phyloP scores from a whole-genome alignment of 345 rosid species.

The Raphanus raphanistrum region DNA sequence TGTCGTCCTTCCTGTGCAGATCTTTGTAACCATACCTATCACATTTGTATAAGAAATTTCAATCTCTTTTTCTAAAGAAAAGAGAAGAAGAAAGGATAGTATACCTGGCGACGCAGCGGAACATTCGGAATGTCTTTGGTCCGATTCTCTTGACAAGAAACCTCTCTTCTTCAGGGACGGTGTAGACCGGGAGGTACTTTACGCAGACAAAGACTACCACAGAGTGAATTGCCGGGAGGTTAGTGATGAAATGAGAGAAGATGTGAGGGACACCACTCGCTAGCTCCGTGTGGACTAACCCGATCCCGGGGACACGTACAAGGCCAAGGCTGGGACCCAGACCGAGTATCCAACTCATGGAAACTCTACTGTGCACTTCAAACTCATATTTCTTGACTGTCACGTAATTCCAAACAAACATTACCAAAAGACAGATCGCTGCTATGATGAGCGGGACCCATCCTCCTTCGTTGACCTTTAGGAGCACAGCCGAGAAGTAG shows the following conservation, averaged over 20 bases:
- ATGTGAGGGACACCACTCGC: constrained; percentile 84
- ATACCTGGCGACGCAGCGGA: constrained; percentile 73
- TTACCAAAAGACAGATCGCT: constrained; percentile 58
- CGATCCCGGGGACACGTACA: constrained; percentile 78
- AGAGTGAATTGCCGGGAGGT: constrained; percentile 77
- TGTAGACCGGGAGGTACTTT: constrained; percentile 82
- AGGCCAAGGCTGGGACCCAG: constrained; percentile 88
- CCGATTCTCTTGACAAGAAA: constrained; percentile 79
- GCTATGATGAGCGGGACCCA: constrained; percentile 84
- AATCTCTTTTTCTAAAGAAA: not conserved
- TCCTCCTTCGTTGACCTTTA: constrained; percentile 75
- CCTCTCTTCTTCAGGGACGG: constrained; percentile 80
- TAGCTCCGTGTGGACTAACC: constrained; percentile 77
- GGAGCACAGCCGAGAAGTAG: constrained; percentile 64
- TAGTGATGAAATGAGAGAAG: constrained; percentile 85
- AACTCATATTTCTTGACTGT: constrained; percentile 74
- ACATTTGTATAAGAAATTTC: not conserved
- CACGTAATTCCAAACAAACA: constrained; percentile 79
- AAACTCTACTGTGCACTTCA: constrained; percentile 73
- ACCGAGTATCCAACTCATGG: constrained; percentile 86
- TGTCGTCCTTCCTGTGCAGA: constrained; percentile 76
- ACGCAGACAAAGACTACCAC: constrained; percentile 73
- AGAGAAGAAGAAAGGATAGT: constrained; percentile 8
- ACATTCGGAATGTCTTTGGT: constrained; percentile 74
- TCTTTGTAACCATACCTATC: constrained; percentile 71